Conservation (phyloP, 768 basidiomycete genomes). For the Mycena pura region DNA sequence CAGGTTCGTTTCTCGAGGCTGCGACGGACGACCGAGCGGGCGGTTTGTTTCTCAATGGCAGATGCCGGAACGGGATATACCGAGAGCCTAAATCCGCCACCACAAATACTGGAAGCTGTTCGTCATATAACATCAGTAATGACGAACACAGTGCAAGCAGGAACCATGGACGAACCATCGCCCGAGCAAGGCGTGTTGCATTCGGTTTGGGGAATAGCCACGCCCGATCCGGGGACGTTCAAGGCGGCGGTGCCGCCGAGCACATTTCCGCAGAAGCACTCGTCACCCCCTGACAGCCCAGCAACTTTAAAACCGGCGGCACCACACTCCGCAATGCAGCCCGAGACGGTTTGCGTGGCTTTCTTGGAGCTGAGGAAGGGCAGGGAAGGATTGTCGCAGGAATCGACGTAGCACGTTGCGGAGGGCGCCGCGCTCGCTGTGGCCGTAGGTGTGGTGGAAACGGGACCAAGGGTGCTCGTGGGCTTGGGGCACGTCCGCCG, state of each 20-base stretch:
- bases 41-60: constrained; percentile 3
- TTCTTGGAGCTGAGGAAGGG: constrained; percentile 13
- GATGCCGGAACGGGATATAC: constrained; percentile 12
- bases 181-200: constrained; percentile 8
- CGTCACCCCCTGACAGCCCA: constrained; percentile 9
- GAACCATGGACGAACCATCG: constrained; percentile 11
- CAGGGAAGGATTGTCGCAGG: constrained; percentile 12
- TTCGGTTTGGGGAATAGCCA: constrained; percentile 13
- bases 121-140: constrained; percentile 10
- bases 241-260: constrained; percentile 10
- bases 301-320: constrained; percentile 16
- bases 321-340: constrained; percentile 14
- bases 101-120: constrained; percentile 14
- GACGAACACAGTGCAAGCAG: constrained; percentile 9
- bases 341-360: constrained; percentile 11
- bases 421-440: constrained; percentile 13
- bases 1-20: constrained; percentile 13
- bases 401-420: constrained; percentile 16
- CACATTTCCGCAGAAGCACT: constrained; percentile 12
- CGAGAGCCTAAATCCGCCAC: constrained; percentile 15
- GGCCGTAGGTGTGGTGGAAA: constrained; percentile 11
- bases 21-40: constrained; percentile 12
- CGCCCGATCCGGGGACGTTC: constrained; percentile 12
- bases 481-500: constrained; percentile 16
- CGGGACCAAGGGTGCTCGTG: constrained; percentile 7